Conservation (phyloP, 805 yeast genomes). For the Starmerella sp. region DNA sequence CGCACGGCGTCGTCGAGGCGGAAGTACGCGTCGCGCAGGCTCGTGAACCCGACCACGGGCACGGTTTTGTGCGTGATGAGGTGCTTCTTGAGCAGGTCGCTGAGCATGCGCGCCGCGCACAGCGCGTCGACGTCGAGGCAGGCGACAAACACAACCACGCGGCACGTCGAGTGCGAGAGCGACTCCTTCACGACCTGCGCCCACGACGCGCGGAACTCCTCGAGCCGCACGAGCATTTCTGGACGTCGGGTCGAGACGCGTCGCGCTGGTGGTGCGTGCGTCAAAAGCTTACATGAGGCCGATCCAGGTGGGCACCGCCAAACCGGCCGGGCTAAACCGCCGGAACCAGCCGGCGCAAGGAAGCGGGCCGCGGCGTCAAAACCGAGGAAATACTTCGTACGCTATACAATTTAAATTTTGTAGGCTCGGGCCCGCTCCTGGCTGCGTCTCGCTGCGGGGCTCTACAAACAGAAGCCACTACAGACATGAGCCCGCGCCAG, state of each 20-base stretch:
- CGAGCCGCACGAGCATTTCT: constrained; percentile 63
- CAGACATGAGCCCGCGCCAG: too few species aligned
- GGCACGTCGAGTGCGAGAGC: constrained; percentile 84
- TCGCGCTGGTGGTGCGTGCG: neutral
- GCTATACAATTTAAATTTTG: too few species aligned
- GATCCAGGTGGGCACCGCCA: neutral
- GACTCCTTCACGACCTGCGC: constrained; percentile 58
- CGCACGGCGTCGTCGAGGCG: constrained; percentile 63
- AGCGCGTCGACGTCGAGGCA: constrained; percentile 85
- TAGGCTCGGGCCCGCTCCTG: too few species aligned
- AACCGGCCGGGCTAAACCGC: neutral
- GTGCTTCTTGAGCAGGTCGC: constrained; percentile 61
- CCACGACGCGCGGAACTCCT: constrained; percentile 56
- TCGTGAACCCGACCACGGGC: constrained; percentile 88
- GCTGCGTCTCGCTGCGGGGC: too few species aligned
- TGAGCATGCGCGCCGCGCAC: constrained; percentile 72
- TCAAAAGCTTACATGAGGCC: neutral
- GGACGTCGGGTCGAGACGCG: neutral
- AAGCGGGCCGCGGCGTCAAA: too few species aligned
- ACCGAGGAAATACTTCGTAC: too few species aligned
- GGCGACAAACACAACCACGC: constrained; percentile 75
- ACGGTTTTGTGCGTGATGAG: constrained; percentile 77
- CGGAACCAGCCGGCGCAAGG: too few species aligned
- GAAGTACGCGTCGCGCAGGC: constrained; percentile 48
- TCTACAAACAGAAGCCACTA: too few species aligned